Base-by-base conservation (phyloP, 805 yeast species). In the Starmerella tilneyi region DNA sequence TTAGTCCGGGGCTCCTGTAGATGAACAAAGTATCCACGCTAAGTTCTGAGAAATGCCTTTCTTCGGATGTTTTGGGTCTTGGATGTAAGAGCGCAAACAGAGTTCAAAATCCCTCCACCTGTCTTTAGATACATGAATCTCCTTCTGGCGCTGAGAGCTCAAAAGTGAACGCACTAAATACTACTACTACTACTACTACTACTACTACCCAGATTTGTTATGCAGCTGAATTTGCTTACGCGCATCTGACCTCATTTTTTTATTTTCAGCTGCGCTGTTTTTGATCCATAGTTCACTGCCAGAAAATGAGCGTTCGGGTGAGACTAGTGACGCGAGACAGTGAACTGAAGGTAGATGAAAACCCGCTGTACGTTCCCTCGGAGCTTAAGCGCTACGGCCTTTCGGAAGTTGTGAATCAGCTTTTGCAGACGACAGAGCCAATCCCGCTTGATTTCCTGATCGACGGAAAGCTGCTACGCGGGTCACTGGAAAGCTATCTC, bases 321-420 rank as follows among this genome's bases (percentile, higher is more conserved):
- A 78, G 79, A 54, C 54, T 67, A 39, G 77, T 82, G 67, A 88
- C 96, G 37, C 75, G 89, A 55, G 97, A 89, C 56, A 79, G 76
- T 51, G 59, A 75, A 15, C 63, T 89, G 39, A 81, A 79, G 36
- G 84, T 84, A 9, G 68, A 75, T 16, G 92, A 84, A 48, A 75
- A 81, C 42, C 94, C 98, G 12, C 71, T 92, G 45, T 82, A 72
- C 60, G 96, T 86, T 21, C 98, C 98, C 19, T 81, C 81, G 19
- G 65, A 81, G 3, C 71, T 92, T 54, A 86, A 84, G 56, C 75
- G 97, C 63, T 88, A 76, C 61, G 98, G 98, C 46, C 72, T 92
- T 32, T 84, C 96, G 4, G 97, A 92, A 65, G 80, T 92, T 61
- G 96, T 92, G 19, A 92, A 92, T 66, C 96, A 92, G 66, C 70